Conservation (phyloP, 2,329 filamentous ascomycete species). For the Elsinoe necatrix region DNA sequence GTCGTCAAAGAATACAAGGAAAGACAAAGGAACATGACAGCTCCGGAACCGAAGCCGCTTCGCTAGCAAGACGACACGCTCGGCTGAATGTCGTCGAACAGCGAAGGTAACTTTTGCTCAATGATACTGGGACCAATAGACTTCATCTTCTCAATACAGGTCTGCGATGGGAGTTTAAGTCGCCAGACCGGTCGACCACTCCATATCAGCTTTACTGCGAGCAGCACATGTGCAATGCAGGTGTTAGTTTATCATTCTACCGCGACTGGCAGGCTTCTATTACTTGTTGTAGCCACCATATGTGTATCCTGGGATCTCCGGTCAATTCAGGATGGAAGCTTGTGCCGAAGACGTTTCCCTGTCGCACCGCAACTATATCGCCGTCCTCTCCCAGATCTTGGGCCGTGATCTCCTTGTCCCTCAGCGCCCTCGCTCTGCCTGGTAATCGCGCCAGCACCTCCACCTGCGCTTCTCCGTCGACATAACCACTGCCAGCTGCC, state of each 20-base stretch:
- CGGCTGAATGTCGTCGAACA: no score
- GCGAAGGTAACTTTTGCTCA: no score
- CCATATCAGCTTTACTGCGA: no score
- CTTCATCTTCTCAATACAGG: no score
- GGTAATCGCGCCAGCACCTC: conserved; percentile 52
- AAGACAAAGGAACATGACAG: conserved; percentile 42
- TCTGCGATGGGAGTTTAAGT: no score
- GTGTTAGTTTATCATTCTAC: background rate
- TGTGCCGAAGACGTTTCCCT: conserved; percentile 87
- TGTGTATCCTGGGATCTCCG: conserved; percentile 76
- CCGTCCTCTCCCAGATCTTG: conserved; percentile 45
- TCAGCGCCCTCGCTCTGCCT: conserved; percentile 42
- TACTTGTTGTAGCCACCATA: conserved; percentile 83
- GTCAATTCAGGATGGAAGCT: conserved; percentile 96
- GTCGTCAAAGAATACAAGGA: conserved; percentile 71
- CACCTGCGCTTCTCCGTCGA: conserved; percentile 40
- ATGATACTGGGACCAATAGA: no score
- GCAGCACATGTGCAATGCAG: background rate
- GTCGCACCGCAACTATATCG: conserved; percentile 80
- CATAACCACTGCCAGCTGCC: conserved; percentile 27
- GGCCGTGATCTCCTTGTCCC: conserved; percentile 40
- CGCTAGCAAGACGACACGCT: background rate
- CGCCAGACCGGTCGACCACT: no score
- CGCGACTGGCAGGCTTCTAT: conserved; percentile 16
- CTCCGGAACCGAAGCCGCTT: conserved; percentile 20